phyloP scores from a whole-genome alignment of 2,329 filamentous ascomycete genomes.

The Ophiocordyceps australis region DNA sequence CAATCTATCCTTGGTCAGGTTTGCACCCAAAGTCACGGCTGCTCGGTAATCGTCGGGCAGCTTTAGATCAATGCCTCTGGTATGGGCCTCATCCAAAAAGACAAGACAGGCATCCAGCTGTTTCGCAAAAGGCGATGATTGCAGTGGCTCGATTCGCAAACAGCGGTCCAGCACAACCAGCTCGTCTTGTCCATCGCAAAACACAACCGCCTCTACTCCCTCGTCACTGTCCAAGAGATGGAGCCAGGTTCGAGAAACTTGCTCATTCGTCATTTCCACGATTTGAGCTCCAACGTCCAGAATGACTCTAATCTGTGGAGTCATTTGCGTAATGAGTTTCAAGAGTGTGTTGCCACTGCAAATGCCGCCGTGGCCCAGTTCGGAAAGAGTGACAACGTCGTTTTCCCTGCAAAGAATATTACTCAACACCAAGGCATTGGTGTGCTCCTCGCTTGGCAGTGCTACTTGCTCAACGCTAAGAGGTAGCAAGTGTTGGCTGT shows the following conservation, averaged over 20 bases:
- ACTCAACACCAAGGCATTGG: constrained; percentile 44
- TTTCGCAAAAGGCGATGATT: constrained; percentile 36
- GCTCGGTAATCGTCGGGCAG: constrained; percentile 39
- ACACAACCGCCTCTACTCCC: constrained; percentile 22
- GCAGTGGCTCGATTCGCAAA: constrained; percentile 26
- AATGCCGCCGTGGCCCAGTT: neutral
- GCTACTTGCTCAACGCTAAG: constrained; percentile 34
- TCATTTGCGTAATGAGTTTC: constrained; percentile 13
- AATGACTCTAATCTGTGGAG: constrained; percentile 32
- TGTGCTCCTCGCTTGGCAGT: constrained; percentile 32
- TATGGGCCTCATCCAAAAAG: constrained; percentile 53
- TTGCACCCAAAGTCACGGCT: constrained; percentile 45
- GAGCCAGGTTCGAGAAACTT: constrained; percentile 37
- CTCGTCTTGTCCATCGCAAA: constrained; percentile 34
- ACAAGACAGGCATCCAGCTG: constrained; percentile 41
- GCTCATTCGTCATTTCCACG: constrained; percentile 38
- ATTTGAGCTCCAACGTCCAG: constrained; percentile 56
- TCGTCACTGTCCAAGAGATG: neutral
- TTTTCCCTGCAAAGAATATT: constrained; percentile 36
- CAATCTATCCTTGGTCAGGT: constrained; percentile 47
- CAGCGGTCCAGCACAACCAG: constrained; percentile 30
- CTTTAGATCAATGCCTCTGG: constrained; percentile 47
- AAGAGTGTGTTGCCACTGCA: constrained; percentile 21
- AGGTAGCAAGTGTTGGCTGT: constrained; percentile 35
- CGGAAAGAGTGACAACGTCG: constrained; percentile 7